Conservation (phyloP, 2,329 filamentous ascomycete species). For the Zymoseptoria ardabiliae region DNA sequence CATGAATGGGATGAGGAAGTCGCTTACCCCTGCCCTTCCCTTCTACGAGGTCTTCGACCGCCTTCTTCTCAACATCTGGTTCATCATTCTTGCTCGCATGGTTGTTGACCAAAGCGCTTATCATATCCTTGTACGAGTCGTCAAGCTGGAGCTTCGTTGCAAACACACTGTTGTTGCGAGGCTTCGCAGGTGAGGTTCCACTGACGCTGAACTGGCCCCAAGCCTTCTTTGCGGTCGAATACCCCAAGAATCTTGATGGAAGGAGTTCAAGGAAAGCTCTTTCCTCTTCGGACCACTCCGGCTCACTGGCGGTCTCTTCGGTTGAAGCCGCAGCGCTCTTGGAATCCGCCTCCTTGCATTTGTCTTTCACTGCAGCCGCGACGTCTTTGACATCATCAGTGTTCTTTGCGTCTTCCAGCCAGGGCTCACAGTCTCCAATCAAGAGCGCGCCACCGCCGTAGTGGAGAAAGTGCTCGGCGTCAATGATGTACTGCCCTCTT, state of each 20-base stretch:
- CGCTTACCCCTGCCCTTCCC: constrained; percentile 6
- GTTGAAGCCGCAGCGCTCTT: no score
- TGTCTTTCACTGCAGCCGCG: not conserved
- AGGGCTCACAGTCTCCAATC: not conserved
- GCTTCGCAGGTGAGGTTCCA: not conserved
- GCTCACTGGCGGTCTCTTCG: not conserved
- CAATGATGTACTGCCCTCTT: not conserved
- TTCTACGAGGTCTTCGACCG: constrained; percentile 5
- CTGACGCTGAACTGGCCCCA: constrained; percentile 7
- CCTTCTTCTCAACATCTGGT: not conserved
- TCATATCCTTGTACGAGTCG: not conserved
- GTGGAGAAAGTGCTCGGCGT: not conserved
- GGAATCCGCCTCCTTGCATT: not conserved
- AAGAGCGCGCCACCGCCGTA: not conserved
- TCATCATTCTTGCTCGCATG: not conserved
- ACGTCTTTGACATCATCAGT: not conserved
- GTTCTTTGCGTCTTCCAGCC: not conserved
- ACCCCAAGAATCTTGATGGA: constrained; percentile 5
- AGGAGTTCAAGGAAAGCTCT: constrained; percentile 1
- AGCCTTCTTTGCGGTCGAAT: not conserved
- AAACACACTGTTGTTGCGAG: not conserved
- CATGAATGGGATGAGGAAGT: no score
- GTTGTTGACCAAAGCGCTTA: constrained; percentile 1
- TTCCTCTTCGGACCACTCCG: not conserved
- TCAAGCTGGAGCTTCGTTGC: constrained; percentile 5